Base-by-base conservation (phyloP, 306 rosid genomes). In the Delonix regia region DNA sequence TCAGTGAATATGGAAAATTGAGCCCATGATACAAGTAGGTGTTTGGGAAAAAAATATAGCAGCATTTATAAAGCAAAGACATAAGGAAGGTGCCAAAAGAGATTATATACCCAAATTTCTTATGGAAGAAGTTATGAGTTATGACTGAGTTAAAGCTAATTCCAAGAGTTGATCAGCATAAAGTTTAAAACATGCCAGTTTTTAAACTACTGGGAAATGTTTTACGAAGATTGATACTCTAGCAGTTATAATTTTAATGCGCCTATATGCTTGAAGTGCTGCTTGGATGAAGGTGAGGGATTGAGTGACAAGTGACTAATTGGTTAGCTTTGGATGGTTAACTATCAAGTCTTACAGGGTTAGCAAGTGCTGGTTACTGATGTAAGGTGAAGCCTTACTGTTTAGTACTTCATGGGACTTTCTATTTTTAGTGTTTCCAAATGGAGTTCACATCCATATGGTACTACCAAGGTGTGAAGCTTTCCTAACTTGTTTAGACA, bases 311-410 rank as follows among this genome's bases (percentile, higher is more conserved):
- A 24, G 39, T 27, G 21, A 55, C 24, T 57, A 38, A 27, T n/a
- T 51, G 45, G 19, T 52, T 27, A 63, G 52, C 21, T 15, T 18
- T 27, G 25, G 24, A 30, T 69, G 62, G 69, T 59, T 69, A 56
- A 15, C 10, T 64, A 19, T 55, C 39, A 41, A 63, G 57, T 49
- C 36, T 28, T 18, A 61, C 49, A 27, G 48, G 25, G 62, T 45
- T 60, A 59, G 51, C 34, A 70, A 42, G 22, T 45, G 39, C 24
- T 5, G 48, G n/a, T 45, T 55, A 55, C 52, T 55, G 77, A 69
- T 44, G 5, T 45, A 69, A 44, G 41, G 73, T 45, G 73, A 25
- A 13, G 4, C 49, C 48, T 4, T 34, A 44, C 24, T 60, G 45
- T 45, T 60, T 51, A 74, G 16, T 30, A 22, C 61, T 51, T 22